Evolutionary conservation across 495 filamentous ascomycete genomes (phyloP).

Genomic region (Penicillium robsamsonii): DNA sequence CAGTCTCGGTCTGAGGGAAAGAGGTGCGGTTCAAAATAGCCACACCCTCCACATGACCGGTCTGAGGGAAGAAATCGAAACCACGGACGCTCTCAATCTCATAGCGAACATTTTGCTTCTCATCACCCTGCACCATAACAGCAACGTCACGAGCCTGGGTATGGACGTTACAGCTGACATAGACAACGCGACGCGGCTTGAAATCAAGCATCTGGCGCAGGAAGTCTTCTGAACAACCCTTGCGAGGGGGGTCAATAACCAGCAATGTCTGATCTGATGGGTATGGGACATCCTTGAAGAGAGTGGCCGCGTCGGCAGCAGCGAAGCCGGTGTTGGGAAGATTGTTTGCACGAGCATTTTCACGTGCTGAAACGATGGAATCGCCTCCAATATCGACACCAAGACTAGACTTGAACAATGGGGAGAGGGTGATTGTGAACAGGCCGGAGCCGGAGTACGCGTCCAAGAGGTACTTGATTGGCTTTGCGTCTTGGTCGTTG

Average conservation of each 20-base stretch:
- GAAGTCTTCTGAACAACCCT: slow-evolving; percentile 88
- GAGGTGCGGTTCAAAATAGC: slow-evolving; percentile 61
- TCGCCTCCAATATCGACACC: slow-evolving; percentile 69
- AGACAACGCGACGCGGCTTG: slow-evolving; percentile 75
- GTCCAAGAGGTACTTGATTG: slow-evolving; percentile 85
- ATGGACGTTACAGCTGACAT: slow-evolving; percentile 97
- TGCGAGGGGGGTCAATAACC: slow-evolving; percentile 89
- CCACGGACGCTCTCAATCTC: slow-evolving; percentile 88
- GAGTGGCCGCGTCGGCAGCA: slow-evolving; percentile 74
- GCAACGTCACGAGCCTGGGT: slow-evolving; percentile 94
- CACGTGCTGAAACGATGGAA: slow-evolving; percentile 70
- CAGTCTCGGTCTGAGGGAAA: slow-evolving; percentile 17
- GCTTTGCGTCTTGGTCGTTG: slow-evolving; percentile 31
- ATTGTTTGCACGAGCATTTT: slow-evolving; percentile 75
- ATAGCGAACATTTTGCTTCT: slow-evolving; percentile 58
- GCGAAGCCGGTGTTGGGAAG: slow-evolving; percentile 75
- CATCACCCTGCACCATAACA: slow-evolving; percentile 66
- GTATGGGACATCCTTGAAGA: slow-evolving; percentile 73
- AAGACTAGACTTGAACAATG: slow-evolving; percentile 67
- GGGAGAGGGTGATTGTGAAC: slow-evolving; percentile 90
- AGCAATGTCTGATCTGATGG: slow-evolving; percentile 79
- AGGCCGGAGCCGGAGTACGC: slow-evolving; percentile 96
- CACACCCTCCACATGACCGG: slow-evolving; percentile 92
- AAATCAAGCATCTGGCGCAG: slow-evolving; percentile 74
- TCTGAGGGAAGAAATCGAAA: slow-evolving; percentile 99